phyloP scores from a whole-genome alignment of 2,329 filamentous ascomycete species.

The Sclerotinia sclerotiorum region DNA sequence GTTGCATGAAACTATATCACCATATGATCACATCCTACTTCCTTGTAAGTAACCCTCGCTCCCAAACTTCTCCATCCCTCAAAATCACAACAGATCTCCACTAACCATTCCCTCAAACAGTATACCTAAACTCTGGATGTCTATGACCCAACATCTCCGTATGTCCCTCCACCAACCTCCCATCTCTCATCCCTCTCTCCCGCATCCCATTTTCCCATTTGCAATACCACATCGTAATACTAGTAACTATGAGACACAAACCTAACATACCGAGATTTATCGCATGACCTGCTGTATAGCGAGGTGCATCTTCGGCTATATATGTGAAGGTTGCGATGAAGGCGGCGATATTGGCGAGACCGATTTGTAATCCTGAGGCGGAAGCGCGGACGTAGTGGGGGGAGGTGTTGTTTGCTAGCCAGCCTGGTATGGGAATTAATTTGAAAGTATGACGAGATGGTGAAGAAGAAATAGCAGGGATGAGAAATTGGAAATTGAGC shows the following conservation, averaged over 20 bases:
- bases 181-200: conserved; percentile 59
- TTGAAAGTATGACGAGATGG: not conserved
- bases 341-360: conserved; percentile 77
- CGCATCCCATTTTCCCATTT: conserved; percentile 70
- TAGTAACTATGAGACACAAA: conserved; percentile 67
- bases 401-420: conserved; percentile 21
- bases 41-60: no score
- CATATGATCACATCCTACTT: not conserved
- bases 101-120: conserved; percentile 44
- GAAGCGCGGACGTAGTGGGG: conserved; percentile 20
- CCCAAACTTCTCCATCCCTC: no score
- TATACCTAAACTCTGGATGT: conserved; percentile 70
- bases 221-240: conserved; percentile 60
- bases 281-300: conserved; percentile 70
- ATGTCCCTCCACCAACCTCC: conserved; percentile 59
- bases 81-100: no score
- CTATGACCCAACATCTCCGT: conserved; percentile 69
- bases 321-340: conserved; percentile 56
- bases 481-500: not conserved
- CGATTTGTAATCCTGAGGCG: conserved; percentile 19
- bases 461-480: no score
- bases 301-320: conserved; percentile 61
- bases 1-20: not conserved
- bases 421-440: not conserved
- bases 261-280: conserved; percentile 71